Evolutionary conservation across 345 rosid species (phyloP).

Genomic region (Adansonia digitata): DNA sequence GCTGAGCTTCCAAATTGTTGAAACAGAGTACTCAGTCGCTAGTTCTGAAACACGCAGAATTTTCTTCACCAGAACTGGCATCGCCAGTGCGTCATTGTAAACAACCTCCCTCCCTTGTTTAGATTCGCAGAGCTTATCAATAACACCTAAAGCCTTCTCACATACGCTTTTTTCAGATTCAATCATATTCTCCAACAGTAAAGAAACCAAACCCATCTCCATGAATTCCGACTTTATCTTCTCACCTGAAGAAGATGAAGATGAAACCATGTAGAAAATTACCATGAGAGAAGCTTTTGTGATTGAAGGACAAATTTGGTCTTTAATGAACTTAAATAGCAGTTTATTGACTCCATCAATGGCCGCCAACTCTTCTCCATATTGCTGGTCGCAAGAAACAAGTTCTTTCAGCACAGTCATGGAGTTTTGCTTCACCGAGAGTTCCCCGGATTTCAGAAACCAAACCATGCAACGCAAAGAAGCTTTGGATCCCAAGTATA

Average conservation of each 20-base stretch:
- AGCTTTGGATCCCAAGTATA: slow-evolving; percentile 22
- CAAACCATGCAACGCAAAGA: slow-evolving; percentile 33
- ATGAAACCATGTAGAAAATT: slow-evolving; percentile 21
- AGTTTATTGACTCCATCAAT: slow-evolving; percentile 24
- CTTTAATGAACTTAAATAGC: slow-evolving; percentile 23
- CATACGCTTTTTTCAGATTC: neutral
- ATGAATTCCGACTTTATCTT: slow-evolving; percentile 18
- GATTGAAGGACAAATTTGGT: slow-evolving; percentile 19
- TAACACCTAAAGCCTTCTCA: neutral
- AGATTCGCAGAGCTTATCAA: neutral
- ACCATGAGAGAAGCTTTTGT: neutral
- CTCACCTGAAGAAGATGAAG: neutral
- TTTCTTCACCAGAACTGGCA: neutral
- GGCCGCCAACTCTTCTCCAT: slow-evolving; percentile 13
- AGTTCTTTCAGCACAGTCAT: slow-evolving; percentile 29
- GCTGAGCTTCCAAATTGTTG: slow-evolving; percentile 39
- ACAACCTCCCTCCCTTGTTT: slow-evolving; percentile 8
- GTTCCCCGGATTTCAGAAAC: slow-evolving; percentile 28
- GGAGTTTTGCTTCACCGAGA: slow-evolving; percentile 25
- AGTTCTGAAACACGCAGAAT: neutral
- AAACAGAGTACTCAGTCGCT: slow-evolving; percentile 40
- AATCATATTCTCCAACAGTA: neutral
- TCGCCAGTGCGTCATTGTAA: neutral
- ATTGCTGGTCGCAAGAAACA: slow-evolving; percentile 12
- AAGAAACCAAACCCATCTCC: slow-evolving; percentile 22